These are phyloP conservation scores for Podospora conica DNA, from an alignment of 495 filamentous ascomycete species.

Conservation along the genomic window DNA sequence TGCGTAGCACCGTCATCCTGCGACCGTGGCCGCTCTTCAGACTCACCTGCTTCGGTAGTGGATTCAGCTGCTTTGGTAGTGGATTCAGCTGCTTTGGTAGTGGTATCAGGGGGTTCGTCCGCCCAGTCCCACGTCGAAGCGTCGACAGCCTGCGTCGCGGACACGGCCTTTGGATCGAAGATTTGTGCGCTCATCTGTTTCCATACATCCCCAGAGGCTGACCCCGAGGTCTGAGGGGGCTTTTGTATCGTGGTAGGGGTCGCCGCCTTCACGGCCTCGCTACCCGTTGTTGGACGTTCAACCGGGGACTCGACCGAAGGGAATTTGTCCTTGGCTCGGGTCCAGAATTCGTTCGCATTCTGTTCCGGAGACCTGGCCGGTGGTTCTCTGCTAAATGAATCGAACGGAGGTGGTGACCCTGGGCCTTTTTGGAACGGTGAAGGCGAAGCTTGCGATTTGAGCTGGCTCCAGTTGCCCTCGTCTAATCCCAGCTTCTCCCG, in stretches of 20 bases:
- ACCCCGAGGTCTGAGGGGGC: not conserved
- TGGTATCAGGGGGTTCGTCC: not conserved
- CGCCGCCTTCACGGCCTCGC: not conserved
- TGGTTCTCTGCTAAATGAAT: not conserved
- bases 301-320: not conserved
- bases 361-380: not conserved
- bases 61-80: too few relatives aligned
- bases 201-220: not conserved
- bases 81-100: not conserved
- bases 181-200: not conserved
- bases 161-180: not conserved
- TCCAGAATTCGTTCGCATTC: constrained; percentile 4
- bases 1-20: not conserved
- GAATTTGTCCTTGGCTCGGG: constrained; percentile 1
- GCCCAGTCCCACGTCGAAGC: constrained; percentile 12
- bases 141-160: not conserved
- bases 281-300: not conserved
- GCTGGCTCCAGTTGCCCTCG: not conserved
- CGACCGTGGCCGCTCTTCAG: not conserved
- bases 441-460: not conserved
- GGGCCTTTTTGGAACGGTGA: not conserved
- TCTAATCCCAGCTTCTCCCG: not conserved
- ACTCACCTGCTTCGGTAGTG: too few relatives aligned
- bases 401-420: not conserved
- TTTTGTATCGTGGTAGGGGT: not conserved